Evolutionary conservation across 2,329 filamentous ascomycete species (phyloP).

Genomic region (Monosporascus ibericus): DNA sequence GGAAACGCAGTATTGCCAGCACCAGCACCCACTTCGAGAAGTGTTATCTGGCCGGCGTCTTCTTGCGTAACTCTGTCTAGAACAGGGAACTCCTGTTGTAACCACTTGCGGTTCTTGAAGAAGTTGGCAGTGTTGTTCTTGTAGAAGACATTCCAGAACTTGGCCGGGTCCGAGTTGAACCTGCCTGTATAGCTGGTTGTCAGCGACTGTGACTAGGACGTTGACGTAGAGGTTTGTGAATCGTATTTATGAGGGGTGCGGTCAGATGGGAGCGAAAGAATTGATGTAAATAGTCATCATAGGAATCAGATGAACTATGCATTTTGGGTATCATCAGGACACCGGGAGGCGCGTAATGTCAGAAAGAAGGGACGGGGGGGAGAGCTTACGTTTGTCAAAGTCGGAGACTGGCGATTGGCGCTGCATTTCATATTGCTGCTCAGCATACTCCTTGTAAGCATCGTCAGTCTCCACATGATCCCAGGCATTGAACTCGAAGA

Average conservation of each 20-base stretch:
- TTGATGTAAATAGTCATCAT: slow-evolving; percentile 55
- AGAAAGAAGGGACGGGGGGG: background rate
- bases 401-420: slow-evolving; percentile 81
- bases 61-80: slow-evolving; percentile 68
- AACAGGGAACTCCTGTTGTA: slow-evolving; percentile 91
- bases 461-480: slow-evolving; percentile 94
- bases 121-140: slow-evolving; percentile 97
- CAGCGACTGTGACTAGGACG: slow-evolving; percentile 26
- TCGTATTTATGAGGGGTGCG: slow-evolving; percentile 16
- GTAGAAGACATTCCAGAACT: slow-evolving; percentile 98
- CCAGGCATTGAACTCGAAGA: slow-evolving; percentile 98
- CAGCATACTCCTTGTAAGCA: slow-evolving; percentile 77
- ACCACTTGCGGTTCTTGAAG: slow-evolving; percentile 98
- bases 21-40: slow-evolving; percentile 90
- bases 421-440: slow-evolving; percentile 79
- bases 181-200: slow-evolving; percentile 48
- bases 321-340: slow-evolving; percentile 52
- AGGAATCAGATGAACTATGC: slow-evolving; percentile 67
- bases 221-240: slow-evolving; percentile 4
- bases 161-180: slow-evolving; percentile 85
- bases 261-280: slow-evolving; percentile 75
- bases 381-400: slow-evolving; percentile 73
- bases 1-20: slow-evolving; percentile 97
- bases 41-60: slow-evolving; percentile 60
- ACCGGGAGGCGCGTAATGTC: slow-evolving; percentile 14